Percentiles rank a stretch among this genome's conserved stretches.
These are phyloP conservation scores for Amanita thiersii DNA, from an alignment of 768 basidiomycete species.

Conservation along the genomic window DNA sequence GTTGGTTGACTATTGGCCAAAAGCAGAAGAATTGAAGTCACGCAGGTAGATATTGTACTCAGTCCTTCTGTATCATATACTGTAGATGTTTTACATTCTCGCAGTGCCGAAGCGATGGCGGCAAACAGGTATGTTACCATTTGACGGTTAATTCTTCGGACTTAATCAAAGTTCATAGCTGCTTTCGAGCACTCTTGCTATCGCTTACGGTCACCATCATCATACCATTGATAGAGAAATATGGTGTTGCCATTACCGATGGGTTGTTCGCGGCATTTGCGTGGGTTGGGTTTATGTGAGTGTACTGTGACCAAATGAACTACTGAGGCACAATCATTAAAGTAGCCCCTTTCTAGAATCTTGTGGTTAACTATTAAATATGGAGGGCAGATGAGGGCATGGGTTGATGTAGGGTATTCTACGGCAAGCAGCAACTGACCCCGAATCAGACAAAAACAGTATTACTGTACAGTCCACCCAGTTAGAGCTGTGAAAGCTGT, in stretches of 20 bases:
- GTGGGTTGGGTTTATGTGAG: slow-evolving; percentile 48
- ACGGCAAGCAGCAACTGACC: slow-evolving; percentile 30
- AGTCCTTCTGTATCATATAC: slow-evolving; percentile 48
- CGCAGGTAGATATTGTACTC: slow-evolving; percentile 48
- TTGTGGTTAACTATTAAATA: slow-evolving; percentile 46
- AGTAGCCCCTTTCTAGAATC: slow-evolving; percentile 25
- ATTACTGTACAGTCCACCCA: too few relatives aligned
- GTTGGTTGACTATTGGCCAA: slow-evolving; percentile 11
- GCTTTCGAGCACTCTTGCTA: slow-evolving; percentile 36
- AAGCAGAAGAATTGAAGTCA: neutral
- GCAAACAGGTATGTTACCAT: slow-evolving; percentile 37
- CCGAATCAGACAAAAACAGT: too few relatives aligned
- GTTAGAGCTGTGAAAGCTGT: too few relatives aligned
- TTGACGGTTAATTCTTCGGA: neutral
- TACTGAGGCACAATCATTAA: slow-evolving; percentile 7
- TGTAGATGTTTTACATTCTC: slow-evolving; percentile 51
- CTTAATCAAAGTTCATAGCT: slow-evolving; percentile 22
- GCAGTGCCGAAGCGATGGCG: slow-evolving; percentile 59
- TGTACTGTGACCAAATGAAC: slow-evolving; percentile 7
- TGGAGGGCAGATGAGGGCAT: slow-evolving; percentile 48
- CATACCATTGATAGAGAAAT: slow-evolving; percentile 43
- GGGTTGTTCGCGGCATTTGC: slow-evolving; percentile 34
- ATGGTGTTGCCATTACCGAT: slow-evolving; percentile 46
- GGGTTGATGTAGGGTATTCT: slow-evolving; percentile 50
- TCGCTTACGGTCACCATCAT: slow-evolving; percentile 35